phyloP scores from a whole-genome alignment of 2,329 filamentous ascomycete genomes.

The Canariomyces notabilis region DNA sequence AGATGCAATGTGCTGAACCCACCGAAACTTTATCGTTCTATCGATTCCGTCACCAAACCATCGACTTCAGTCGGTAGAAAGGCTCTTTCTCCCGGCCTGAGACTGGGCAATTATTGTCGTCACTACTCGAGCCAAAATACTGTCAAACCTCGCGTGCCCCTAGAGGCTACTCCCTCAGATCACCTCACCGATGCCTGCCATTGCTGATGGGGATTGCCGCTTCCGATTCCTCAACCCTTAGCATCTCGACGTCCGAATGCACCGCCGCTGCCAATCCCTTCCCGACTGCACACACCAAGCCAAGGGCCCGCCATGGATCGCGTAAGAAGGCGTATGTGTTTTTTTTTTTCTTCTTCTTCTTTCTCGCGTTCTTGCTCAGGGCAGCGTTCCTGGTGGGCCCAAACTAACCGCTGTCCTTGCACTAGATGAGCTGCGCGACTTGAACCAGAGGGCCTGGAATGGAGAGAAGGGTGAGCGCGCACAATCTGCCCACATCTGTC shows the following conservation, averaged over 20 bases:
- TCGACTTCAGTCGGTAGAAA: conserved; percentile 2
- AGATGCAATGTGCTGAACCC: not conserved
- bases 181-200: conserved; percentile 39
- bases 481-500: conserved; percentile 2
- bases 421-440: conserved; percentile 79
- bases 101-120: conserved; percentile 2
- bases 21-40: conserved; percentile 5
- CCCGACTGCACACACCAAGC: conserved; percentile 28
- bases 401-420: conserved; percentile 24
- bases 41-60: conserved; percentile 18
- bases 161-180: conserved; percentile 17
- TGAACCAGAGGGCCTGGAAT: conserved; percentile 84
- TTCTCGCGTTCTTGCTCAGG: not conserved
- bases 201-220: conserved; percentile 37
- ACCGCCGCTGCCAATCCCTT: conserved; percentile 31
- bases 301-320: conserved; percentile 54
- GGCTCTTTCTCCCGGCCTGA: conserved; percentile 2
- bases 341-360: no score
- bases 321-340: conserved; percentile 58
- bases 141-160: conserved; percentile 17
- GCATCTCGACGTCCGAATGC: conserved; percentile 44
- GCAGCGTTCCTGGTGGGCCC: not conserved
- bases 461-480: conserved; percentile 68
- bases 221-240: conserved; percentile 42
- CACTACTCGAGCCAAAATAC: conserved; percentile 10